Conservation (phyloP, 73 alveolate species). For the Paramecium sexaurelia region DNA sequence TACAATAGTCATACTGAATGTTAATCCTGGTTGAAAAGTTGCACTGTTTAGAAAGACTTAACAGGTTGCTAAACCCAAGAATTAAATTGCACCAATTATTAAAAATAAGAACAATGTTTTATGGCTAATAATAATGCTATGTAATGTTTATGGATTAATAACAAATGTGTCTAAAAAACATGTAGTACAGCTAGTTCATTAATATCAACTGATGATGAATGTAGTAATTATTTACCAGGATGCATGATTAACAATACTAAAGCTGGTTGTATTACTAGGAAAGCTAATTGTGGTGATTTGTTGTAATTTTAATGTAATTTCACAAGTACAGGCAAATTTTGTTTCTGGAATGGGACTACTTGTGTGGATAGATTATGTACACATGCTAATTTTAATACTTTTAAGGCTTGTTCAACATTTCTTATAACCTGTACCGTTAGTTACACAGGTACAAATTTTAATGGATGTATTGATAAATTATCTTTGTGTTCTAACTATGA, state of each 20-base stretch:
- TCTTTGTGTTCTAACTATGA: background rate
- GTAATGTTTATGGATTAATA: background rate
- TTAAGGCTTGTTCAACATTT: background rate
- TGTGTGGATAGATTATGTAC: slow-evolving; percentile 19
- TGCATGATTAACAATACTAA: background rate
- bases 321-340: background rate
- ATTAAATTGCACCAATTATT: background rate
- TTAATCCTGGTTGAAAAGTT: background rate
- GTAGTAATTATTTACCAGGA: background rate
- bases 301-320: background rate
- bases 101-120: background rate
- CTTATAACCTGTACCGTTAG: slow-evolving; percentile 14
- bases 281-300: slow-evolving; percentile 11
- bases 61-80: background rate
- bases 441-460: slow-evolving; percentile 1
- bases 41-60: background rate
- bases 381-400: background rate
- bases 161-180: background rate
- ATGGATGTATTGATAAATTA: background rate
- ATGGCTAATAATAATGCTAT: background rate
- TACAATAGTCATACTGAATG: background rate
- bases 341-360: background rate
- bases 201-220: background rate
- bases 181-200: background rate
- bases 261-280: background rate